A percentile compares a stretch with the other conserved stretches of the same genome.
Conservation (phyloP, 768 basidiomycete genomes). For the Daedaleopsis nitida region DNA sequence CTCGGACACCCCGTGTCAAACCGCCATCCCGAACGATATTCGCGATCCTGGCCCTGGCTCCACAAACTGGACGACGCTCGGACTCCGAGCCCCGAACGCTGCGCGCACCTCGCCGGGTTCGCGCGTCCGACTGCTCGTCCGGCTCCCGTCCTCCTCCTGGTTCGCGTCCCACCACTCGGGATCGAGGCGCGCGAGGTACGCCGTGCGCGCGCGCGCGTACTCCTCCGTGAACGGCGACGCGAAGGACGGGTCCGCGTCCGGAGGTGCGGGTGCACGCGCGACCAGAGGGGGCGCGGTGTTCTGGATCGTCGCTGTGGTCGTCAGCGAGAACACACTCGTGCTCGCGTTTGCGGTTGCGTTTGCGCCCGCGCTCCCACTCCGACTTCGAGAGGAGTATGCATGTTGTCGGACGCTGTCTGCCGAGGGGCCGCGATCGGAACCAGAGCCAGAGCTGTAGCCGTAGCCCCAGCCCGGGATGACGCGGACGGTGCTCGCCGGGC, state of each 20-base stretch:
- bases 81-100: too few relatives aligned
- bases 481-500: background rate
- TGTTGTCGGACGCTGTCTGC: too few relatives aligned
- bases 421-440: too few relatives aligned
- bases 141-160: too few relatives aligned
- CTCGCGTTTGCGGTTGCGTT: too few relatives aligned
- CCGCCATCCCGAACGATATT: conserved; percentile 1
- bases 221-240: background rate
- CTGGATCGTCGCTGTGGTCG: too few relatives aligned
- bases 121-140: too few relatives aligned
- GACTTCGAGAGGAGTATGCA: background rate
- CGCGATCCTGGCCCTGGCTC: conserved; percentile 5
- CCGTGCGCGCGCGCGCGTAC: background rate
- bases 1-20: background rate
- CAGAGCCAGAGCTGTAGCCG: too few relatives aligned
- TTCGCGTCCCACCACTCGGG: conserved; percentile 3
- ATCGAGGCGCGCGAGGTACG: conserved; percentile 11
- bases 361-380: background rate
- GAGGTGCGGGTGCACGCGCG: background rate
- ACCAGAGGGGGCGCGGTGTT: background rate
- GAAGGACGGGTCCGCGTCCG: background rate
- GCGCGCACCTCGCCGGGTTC: too few relatives aligned
- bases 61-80: too few relatives aligned
- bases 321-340: too few relatives aligned
- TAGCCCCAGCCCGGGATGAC: background rate